phyloP scores from a whole-genome alignment of 169 alveolate genomes.

The Cryptosporidium sp. region DNA sequence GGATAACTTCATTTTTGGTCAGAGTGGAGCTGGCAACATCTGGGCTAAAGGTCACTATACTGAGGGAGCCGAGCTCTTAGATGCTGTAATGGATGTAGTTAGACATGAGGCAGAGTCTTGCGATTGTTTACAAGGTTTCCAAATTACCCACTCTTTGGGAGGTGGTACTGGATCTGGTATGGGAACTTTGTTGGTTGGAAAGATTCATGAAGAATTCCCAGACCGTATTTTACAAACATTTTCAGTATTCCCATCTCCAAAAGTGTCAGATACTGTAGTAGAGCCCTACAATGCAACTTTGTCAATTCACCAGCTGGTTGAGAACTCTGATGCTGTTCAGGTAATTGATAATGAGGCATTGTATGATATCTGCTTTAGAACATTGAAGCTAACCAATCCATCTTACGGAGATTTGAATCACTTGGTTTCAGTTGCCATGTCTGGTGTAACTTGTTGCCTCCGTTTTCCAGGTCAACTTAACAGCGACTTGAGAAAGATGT shows the following conservation, averaged over 20 bases:
- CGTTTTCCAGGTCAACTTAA: conserved; percentile 98
- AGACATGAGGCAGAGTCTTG: conserved; percentile 99
- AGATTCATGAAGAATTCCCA: conserved; percentile 98
- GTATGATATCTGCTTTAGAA: conserved; percentile 98
- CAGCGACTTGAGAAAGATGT: conserved; percentile 95
- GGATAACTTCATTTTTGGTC: conserved; percentile 98
- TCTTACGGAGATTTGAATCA: conserved; percentile 98
- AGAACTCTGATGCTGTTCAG: conserved; percentile 97
- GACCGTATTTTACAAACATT: conserved; percentile 98
- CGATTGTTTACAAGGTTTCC: conserved; percentile 98
- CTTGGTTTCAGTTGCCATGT: conserved; percentile 97
- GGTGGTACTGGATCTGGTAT: conserved; percentile 99
- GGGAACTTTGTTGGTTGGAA: conserved; percentile 97
- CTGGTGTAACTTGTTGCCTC: conserved; percentile 97
- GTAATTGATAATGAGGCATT: conserved; percentile 98
- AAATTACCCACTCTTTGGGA: conserved; percentile 97
- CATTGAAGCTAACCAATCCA: conserved; percentile 97
- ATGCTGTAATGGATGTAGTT: conserved; percentile 98
- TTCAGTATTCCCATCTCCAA: conserved; percentile 98
- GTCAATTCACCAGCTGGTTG: conserved; percentile 97
- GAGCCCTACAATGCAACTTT: conserved; percentile 98
- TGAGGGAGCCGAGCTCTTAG: conserved; percentile 99
- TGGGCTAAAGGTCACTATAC: conserved; percentile 99
- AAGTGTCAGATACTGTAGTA: conserved; percentile 98
- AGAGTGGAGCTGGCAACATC: conserved; percentile 99